A percentile compares a stretch with the other conserved stretches of the same genome.
Conservation (phyloP, 352 stramenopile genomes). For the Globisporangium middletonii region DNA sequence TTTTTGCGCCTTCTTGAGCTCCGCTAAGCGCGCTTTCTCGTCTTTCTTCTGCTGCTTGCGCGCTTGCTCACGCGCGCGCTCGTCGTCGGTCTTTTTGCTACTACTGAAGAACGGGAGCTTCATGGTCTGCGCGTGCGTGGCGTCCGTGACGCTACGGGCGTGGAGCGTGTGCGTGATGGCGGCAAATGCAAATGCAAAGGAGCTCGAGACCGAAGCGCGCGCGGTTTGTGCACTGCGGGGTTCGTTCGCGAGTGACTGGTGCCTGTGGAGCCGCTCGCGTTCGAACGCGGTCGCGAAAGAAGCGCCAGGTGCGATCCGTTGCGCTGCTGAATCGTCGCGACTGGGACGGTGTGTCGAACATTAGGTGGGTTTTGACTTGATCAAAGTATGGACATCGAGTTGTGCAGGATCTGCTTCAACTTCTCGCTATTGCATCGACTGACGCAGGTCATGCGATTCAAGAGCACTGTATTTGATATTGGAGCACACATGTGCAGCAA, state of each 20-base stretch:
- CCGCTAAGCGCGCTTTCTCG: conserved; percentile 14
- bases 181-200: neutral
- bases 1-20: conserved; percentile 17
- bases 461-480: too few species aligned
- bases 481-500: too few species aligned
- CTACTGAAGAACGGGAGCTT: conserved; percentile 9
- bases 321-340: too few species aligned
- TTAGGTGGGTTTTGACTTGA: too few species aligned
- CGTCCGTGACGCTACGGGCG: neutral
- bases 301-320: too few species aligned
- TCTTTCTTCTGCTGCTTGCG: conserved; percentile 11
- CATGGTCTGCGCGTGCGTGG: neutral
- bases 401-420: too few species aligned
- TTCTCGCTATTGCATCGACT: too few species aligned
- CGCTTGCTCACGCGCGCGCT: conserved; percentile 5
- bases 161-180: neutral
- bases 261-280: too few species aligned
- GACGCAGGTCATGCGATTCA: too few species aligned
- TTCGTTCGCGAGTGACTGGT: neutral
- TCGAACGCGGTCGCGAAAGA: too few species aligned
- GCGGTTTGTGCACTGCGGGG: neutral
- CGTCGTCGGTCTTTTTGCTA: conserved; percentile 6
- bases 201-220: neutral
- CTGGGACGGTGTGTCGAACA: too few species aligned
- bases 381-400: too few species aligned